Conservation (phyloP, 1,284 basidiomycete species). For the Leccinum griseonigrum region DNA sequence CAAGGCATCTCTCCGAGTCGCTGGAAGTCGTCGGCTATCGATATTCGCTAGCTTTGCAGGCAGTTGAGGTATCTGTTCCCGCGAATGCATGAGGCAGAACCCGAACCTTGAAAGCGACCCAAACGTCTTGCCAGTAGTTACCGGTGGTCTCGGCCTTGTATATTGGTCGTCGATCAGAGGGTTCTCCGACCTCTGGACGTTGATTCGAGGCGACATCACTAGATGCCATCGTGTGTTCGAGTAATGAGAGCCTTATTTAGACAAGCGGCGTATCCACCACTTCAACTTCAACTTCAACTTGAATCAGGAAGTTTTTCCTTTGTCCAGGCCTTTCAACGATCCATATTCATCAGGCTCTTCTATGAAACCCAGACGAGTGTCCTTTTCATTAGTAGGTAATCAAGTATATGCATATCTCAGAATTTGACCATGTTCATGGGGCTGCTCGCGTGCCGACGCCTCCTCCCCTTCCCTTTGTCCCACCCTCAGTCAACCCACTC, state of each 20-base stretch:
- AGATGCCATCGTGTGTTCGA: conserved; percentile 13
- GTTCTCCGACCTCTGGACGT: conserved; percentile 5
- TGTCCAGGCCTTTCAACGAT: no score
- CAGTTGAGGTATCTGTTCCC: conserved; percentile 14
- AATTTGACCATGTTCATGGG: no score
- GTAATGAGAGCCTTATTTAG: not conserved
- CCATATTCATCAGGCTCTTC: no score
- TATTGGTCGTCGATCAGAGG: conserved; percentile 27
- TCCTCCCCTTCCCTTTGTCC: no score
- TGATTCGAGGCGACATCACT: conserved; percentile 1
- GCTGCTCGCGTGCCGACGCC: no score
- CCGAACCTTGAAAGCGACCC: conserved; percentile 44
- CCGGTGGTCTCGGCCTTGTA: conserved; percentile 46
- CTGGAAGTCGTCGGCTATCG: conserved; percentile 41
- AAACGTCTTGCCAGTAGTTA: conserved; percentile 40
- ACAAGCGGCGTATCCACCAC: no score
- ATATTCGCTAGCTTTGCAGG: conserved; percentile 45
- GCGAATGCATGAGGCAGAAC: not conserved
- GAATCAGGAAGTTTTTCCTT: no score
- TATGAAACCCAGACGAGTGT: no score
- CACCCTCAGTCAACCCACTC: no score
- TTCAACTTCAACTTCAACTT: no score
- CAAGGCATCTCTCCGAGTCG: conserved; percentile 62
- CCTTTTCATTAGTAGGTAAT: no score
- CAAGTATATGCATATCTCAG: no score